These are phyloP conservation scores for Aspergillus amoenus DNA, from an alignment of 2,329 filamentous ascomycete species.

Conservation along the genomic window DNA sequence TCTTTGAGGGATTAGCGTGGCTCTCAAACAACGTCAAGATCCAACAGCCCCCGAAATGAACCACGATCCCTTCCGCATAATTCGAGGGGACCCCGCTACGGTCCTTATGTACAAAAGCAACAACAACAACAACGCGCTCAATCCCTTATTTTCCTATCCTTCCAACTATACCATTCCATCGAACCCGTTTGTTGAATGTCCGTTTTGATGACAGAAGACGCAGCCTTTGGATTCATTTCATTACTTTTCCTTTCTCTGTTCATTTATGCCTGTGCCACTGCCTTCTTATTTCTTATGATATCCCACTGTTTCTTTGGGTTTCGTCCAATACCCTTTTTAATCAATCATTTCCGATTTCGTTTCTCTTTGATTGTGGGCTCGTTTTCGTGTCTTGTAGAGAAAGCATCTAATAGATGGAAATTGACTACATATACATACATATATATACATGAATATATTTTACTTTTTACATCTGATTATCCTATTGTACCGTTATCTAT, in stretches of 20 bases:
- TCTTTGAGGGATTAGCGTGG: slow-evolving; percentile 80
- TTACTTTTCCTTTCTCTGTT: slow-evolving; percentile 18
- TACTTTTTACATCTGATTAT: background rate
- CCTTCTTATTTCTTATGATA: slow-evolving; percentile 39
- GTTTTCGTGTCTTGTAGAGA: slow-evolving; percentile 11
- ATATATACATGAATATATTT: background rate
- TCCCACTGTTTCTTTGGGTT: slow-evolving; percentile 41
- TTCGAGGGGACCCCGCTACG: background rate
- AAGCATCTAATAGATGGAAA: slow-evolving; percentile 7
- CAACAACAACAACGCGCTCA: slow-evolving; percentile 14
- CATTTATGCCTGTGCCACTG: slow-evolving; percentile 18
- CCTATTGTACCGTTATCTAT: background rate
- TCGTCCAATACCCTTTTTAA: slow-evolving; percentile 32
- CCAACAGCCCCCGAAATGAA: slow-evolving; percentile 40
- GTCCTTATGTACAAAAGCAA: slow-evolving; percentile 33
- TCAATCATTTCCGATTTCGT: slow-evolving; percentile 14
- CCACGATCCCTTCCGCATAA: background rate
- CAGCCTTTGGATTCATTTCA: slow-evolving; percentile 33
- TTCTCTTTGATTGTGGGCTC: slow-evolving; percentile 15
- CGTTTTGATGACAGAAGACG: slow-evolving; percentile 44
- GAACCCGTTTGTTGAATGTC: slow-evolving; percentile 34
- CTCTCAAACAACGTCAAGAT: slow-evolving; percentile 80
- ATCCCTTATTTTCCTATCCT: slow-evolving; percentile 11
- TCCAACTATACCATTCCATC: slow-evolving; percentile 20
- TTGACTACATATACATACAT: background rate